Evolutionary conservation across 345 rosid genomes (phyloP).

Genomic region (Psidium guajava): DNA sequence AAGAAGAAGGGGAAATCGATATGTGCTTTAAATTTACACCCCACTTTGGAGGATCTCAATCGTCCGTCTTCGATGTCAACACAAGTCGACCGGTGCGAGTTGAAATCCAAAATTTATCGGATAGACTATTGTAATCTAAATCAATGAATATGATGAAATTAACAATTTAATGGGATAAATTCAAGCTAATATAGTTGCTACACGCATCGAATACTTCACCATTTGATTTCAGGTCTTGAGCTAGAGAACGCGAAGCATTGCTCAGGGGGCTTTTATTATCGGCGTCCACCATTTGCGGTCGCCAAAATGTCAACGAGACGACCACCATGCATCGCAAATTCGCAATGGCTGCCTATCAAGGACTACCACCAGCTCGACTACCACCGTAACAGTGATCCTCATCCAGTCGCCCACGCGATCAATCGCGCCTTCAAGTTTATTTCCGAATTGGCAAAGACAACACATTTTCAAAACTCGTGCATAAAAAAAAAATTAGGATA

Average conservation of each 20-base stretch:
- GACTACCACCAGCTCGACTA: not conserved
- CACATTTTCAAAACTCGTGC: not conserved
- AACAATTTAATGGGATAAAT: not conserved
- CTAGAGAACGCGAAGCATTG: not conserved
- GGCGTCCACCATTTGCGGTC: not conserved
- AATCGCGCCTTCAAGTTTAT: not conserved
- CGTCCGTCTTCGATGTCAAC: no score
- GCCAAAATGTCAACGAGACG: fast-evolving
- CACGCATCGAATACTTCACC: not conserved
- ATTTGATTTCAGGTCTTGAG: not conserved
- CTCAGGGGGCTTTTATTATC: not conserved
- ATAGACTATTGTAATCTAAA: no score
- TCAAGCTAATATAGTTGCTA: not conserved
- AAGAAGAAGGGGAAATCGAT: no score
- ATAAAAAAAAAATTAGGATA: not conserved
- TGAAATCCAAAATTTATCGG: no score
- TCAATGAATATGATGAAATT: not conserved
- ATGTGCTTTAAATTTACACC: no score
- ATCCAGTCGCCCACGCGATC: fast-evolving
- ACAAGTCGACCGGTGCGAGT: no score
- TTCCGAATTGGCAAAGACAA: not conserved
- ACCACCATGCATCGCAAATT: no score
- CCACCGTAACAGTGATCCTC: not conserved
- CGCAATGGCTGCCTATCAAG: not conserved
- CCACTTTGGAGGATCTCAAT: no score